Base-by-base conservation (phyloP, 2,329 filamentous ascomycete genomes). In the Talaromyces sp. region DNA sequence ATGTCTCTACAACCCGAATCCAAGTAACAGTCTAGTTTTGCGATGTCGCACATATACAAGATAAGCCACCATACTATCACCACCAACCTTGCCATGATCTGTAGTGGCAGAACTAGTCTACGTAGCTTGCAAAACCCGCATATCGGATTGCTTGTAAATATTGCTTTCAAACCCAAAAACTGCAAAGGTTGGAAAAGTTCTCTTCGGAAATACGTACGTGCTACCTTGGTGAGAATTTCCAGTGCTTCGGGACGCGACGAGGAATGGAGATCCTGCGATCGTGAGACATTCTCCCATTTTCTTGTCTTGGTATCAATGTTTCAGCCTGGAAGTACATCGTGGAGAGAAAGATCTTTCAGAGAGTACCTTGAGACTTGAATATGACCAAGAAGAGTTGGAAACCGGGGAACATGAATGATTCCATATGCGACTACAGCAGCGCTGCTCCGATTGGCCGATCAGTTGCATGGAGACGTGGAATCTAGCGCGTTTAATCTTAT, bases 181-280 rank as follows among this genome's bases (percentile, higher is more conserved):
- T 72, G 86, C 83, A 69, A 79, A 83, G 43, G 81, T 72, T 1
- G 84, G 80, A 67, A 85, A 85, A 50, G 77, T 78, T 69, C 82
- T 84, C 70, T 79, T 82, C 67, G 85, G 83, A 45, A 82, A 31
- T 31, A 1, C 27, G 3, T 71, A 66, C 75, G 75, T 66, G 75
- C 67, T 66, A 78, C 75, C 62, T 72, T 74, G 50, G 70, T 66
- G 66, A 79, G 73, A 70, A 77, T 74, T 62, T 75, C 71, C 11
- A 75, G 68, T 59, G 77, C 77, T 63, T 78, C 70, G 57, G 70
- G 69, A 67, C 73, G 73, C 58, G 69, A 68, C 64, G 78, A 72
- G 66, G 75, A 75, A 75, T 78, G 74, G 62, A 79, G 77, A 69
- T 77, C 74, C 2, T 65, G 73, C 73, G 67, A 79, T 72, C 65